Evolutionary conservation across 805 yeast species (phyloP).

Genomic region (Candida dajiaensis): DNA sequence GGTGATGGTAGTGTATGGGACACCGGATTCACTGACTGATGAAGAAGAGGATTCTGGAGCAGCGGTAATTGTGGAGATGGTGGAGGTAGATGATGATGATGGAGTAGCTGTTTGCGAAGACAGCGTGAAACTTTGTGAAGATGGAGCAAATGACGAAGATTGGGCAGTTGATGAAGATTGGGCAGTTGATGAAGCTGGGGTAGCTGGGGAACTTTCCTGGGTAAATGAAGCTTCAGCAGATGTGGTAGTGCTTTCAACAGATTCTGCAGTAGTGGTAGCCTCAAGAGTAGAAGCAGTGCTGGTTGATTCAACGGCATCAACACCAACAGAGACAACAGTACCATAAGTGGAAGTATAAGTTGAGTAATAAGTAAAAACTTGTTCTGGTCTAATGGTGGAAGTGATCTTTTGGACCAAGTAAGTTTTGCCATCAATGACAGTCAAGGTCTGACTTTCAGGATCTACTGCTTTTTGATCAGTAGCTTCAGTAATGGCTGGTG

Average conservation of each 20-base stretch:
- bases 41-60: constrained; percentile 5
- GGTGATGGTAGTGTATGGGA: constrained; percentile 17
- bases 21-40: constrained; percentile 7
- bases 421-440: constrained; percentile 23
- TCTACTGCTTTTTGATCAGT: constrained; percentile 4
- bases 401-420: constrained; percentile 17
- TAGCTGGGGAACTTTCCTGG: constrained; percentile 3
- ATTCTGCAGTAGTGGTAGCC: constrained; percentile 5
- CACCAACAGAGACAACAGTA: constrained; percentile 17
- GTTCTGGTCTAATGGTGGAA: constrained; percentile 23
- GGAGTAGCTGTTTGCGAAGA: constrained; percentile 2
- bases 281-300: constrained; percentile 1
- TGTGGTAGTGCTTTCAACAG: constrained; percentile 3
- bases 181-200: background rate
- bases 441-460: constrained; percentile 4
- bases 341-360: constrained; percentile 18
- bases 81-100: constrained; percentile 4
- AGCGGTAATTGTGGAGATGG: constrained; percentile 11
- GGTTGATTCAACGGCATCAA: constrained; percentile 7
- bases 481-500: constrained; percentile 2
- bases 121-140: constrained; percentile 4
- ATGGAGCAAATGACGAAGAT: background rate
- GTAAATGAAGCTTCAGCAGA: constrained; percentile 1
- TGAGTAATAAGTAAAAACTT: constrained; percentile 12
- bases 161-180: constrained; percentile 1